Conservation (phyloP, 2,329 filamentous ascomycete genomes). For the Tolypocladium endophyticum region DNA sequence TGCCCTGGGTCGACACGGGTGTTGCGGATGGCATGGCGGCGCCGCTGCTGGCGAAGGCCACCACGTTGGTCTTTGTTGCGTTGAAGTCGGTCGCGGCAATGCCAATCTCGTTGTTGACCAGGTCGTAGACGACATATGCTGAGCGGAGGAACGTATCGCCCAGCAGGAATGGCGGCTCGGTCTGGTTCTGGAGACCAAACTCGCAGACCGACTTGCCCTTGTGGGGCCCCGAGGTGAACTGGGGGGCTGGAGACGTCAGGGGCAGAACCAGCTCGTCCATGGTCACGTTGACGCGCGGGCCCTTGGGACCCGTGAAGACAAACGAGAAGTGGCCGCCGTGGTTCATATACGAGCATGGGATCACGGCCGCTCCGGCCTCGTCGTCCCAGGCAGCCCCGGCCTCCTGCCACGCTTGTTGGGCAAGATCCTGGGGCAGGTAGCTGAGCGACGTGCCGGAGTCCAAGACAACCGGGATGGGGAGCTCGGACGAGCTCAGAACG, state of each 20-base stretch:
- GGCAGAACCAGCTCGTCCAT: constrained; percentile 48
- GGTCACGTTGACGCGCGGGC: constrained; percentile 38
- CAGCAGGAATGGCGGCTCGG: constrained; percentile 31
- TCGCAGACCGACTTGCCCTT: constrained; percentile 36
- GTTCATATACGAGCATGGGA: constrained; percentile 38
- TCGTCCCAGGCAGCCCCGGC: constrained; percentile 38
- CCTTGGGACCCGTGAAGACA: constrained; percentile 36
- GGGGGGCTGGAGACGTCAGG: constrained; percentile 20
- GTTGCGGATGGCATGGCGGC: constrained; percentile 41
- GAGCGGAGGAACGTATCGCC: constrained; percentile 50
- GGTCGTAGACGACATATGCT: constrained; percentile 50
- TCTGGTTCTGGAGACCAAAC: constrained; percentile 46
- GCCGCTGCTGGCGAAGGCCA: constrained; percentile 37
- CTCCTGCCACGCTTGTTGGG: constrained; percentile 40
- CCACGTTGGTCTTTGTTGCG: constrained; percentile 36
- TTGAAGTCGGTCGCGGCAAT: constrained; percentile 47
- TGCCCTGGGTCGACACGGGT: constrained; percentile 26
- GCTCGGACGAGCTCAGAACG: constrained; percentile 26
- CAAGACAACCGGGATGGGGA: constrained; percentile 52
- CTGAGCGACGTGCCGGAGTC: constrained; percentile 67
- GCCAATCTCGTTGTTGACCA: constrained; percentile 45
- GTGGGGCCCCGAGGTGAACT: constrained; percentile 30
- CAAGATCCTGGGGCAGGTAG: constrained; percentile 55
- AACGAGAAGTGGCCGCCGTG: constrained; percentile 42
- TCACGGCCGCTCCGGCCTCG: constrained; percentile 26